Conservation (phyloP, 164 flowering plant genomes). For the Magnolia sinica region DNA sequence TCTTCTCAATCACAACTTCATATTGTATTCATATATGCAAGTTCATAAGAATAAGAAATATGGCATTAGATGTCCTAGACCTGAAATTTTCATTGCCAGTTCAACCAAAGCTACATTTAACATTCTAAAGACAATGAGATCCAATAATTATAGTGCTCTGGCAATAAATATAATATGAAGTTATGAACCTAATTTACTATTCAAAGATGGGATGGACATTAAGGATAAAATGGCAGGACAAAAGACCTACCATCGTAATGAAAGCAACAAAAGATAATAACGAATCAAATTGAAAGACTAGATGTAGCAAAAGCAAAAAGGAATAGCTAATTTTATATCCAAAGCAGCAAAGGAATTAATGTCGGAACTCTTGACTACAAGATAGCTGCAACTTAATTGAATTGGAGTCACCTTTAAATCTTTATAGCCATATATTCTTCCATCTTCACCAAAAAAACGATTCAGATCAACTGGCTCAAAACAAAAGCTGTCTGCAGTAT, state of each 20-base stretch:
- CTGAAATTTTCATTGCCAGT: too few relatives aligned
- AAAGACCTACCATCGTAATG: background rate
- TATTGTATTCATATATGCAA: too few relatives aligned
- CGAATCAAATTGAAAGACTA: background rate
- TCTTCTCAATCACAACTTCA: too few relatives aligned
- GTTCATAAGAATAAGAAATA: too few relatives aligned
- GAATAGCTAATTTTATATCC: background rate
- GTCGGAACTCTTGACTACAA: background rate
- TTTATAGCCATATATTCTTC: slow-evolving; percentile 81
- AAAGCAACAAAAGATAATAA: background rate
- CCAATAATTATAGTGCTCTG: too few relatives aligned
- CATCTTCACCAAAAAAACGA: slow-evolving; percentile 77
- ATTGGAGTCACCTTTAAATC: slow-evolving; percentile 60
- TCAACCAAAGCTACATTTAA: too few relatives aligned
- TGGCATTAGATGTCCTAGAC: too few relatives aligned
- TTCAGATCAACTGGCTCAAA: slow-evolving; percentile 71
- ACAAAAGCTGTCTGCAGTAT: slow-evolving; percentile 35
- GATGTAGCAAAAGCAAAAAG: background rate
- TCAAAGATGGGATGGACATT: too few relatives aligned
- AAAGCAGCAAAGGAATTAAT: background rate
- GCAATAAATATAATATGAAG: background rate
- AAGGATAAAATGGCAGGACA: too few relatives aligned
- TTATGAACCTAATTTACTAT: too few relatives aligned
- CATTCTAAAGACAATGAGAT: too few relatives aligned
- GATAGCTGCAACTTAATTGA: background rate